These are phyloP conservation scores for Zanthoxylum bungeanum DNA, from an alignment of 345 rosid species.

Conservation along the genomic window DNA sequence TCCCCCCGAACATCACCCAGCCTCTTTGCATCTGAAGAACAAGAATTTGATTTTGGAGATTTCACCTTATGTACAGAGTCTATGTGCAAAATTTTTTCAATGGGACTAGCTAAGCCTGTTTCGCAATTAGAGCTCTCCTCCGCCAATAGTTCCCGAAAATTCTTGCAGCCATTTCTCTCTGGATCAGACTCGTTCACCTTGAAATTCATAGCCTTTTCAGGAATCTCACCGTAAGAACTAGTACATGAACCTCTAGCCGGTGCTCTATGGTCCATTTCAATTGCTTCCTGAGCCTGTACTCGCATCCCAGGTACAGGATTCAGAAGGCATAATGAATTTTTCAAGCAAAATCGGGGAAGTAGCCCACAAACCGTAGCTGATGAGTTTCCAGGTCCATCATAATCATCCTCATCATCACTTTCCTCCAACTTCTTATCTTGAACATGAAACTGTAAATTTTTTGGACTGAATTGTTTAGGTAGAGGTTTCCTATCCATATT, in stretches of 20 bases:
- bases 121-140: conserved; percentile 45
- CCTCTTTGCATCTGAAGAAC: conserved; percentile 21
- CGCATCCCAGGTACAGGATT: conserved; percentile 59
- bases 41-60: conserved; percentile 23
- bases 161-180: conserved; percentile 23
- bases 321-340: conserved; percentile 58
- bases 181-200: conserved; percentile 14
- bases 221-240: conserved; percentile 20
- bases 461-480: conserved; percentile 21
- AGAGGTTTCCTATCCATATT: conserved; percentile 26
- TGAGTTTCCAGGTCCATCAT: conserved; percentile 26
- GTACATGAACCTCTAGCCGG: conserved; percentile 38
- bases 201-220: conserved; percentile 24
- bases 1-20: conserved; percentile 7
- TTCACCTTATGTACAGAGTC: conserved; percentile 50
- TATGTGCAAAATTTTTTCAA: conserved; percentile 77
- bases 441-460: conserved; percentile 21
- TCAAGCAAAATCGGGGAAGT: conserved; percentile 63
- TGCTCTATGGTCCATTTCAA: conserved; percentile 37
- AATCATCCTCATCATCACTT: conserved; percentile 50
- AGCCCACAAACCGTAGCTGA: conserved; percentile 59
- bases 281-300: conserved; percentile 34
- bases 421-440: conserved; percentile 29
- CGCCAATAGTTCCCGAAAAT: conserved; percentile 50
- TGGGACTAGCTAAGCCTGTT: conserved; percentile 34